Evolutionary conservation across 2,329 filamentous ascomycete genomes (phyloP).

Genomic region (Aspergillus ochraceus): DNA sequence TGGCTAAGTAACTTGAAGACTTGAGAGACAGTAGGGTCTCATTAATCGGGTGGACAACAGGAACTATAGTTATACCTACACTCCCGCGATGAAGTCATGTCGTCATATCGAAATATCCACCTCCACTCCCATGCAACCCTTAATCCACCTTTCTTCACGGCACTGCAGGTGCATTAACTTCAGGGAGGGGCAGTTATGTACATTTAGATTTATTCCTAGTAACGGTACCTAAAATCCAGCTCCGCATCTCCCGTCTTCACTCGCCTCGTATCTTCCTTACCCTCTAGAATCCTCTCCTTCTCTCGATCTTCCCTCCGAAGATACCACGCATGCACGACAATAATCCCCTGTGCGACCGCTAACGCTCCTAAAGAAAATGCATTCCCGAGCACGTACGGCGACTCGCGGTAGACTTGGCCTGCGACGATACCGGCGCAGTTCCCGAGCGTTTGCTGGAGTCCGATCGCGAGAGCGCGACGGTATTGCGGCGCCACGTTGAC

Average conservation of each 20-base stretch:
- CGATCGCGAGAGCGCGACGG: slow-evolving; percentile 49
- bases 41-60: not conserved
- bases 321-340: slow-evolving; percentile 45
- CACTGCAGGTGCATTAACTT: not conserved
- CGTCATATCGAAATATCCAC: not conserved
- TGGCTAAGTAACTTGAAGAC: too few relatives aligned
- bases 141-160: not conserved
- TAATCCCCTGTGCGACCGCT: slow-evolving; percentile 36
- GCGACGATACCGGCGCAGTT: slow-evolving; percentile 52
- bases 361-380: slow-evolving; percentile 39
- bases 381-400: slow-evolving; percentile 39
- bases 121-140: not conserved
- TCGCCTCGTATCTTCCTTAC: slow-evolving; percentile 46
- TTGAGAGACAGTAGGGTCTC: too few relatives aligned
- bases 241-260: slow-evolving; percentile 50
- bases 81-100: not conserved
- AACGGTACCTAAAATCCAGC: slow-evolving; percentile 52
- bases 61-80: not conserved
- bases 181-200: not conserved
- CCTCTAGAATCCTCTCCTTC: slow-evolving; percentile 42
- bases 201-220: slow-evolving; percentile 13
- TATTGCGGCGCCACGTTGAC: slow-evolving; percentile 52
- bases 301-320: slow-evolving; percentile 42
- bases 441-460: slow-evolving; percentile 49
- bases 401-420: slow-evolving; percentile 46